Evolutionary conservation across 345 rosid genomes (phyloP).

Genomic region (Angophora floribunda): DNA sequence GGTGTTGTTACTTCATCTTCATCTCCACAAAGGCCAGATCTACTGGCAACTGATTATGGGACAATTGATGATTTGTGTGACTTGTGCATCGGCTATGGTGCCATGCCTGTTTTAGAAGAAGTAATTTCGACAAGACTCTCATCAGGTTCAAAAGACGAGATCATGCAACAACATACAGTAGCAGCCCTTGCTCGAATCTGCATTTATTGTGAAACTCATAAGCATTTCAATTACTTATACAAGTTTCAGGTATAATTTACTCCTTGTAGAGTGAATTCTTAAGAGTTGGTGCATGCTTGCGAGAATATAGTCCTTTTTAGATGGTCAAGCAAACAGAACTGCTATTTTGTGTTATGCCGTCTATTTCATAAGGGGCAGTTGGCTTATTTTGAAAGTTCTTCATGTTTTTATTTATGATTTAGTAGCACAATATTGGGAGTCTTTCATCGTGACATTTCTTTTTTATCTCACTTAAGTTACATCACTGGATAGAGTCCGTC

Average conservation of each 20-base stretch:
- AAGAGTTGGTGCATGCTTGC: not conserved
- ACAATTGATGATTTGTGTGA: constrained; percentile 86
- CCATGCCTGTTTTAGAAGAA: constrained; percentile 76
- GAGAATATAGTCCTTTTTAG: not conserved
- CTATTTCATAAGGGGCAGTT: not conserved
- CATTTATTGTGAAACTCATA: constrained; percentile 69
- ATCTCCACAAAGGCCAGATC: constrained; percentile 88
- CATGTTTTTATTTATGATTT: not conserved
- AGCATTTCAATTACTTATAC: constrained; percentile 83
- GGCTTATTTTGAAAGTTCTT: not conserved
- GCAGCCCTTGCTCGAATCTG: constrained; percentile 79
- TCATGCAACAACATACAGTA: constrained; percentile 45
- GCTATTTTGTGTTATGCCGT: not conserved
- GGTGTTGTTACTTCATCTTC: constrained; percentile 56
- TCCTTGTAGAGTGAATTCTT: not conserved
- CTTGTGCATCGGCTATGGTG: constrained; percentile 69
- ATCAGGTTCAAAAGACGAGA: constrained; percentile 47
- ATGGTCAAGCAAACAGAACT: not conserved
- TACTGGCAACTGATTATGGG: constrained; percentile 87
- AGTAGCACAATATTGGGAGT: not conserved
- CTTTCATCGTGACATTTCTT: not conserved
- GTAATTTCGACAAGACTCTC: constrained; percentile 59
- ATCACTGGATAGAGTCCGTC: not conserved
- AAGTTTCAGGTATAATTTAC: constrained; percentile 56
- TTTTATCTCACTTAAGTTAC: not conserved